Percentiles rank a stretch among this genome's conserved stretches.
These are phyloP conservation scores for Aquilaria yunnanensis DNA, from an alignment of 345 rosid genomes.

Conservation along the genomic window DNA sequence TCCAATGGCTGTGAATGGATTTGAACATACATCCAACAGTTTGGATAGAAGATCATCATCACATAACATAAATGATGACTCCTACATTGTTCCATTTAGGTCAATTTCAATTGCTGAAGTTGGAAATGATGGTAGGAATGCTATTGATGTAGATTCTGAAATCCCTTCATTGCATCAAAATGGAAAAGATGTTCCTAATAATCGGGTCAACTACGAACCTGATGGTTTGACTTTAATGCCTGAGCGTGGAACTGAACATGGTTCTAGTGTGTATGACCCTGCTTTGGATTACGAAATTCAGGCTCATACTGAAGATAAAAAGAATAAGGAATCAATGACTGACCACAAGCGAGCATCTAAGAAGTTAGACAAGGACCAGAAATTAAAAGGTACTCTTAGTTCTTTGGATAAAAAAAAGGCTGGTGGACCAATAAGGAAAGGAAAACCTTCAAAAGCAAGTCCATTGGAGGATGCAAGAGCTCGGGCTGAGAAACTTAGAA, in stretches of 20 bases:
- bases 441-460: constrained; percentile 71
- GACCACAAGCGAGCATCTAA: constrained; percentile 41
- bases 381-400: constrained; percentile 42
- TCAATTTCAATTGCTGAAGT: constrained; percentile 34
- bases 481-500: constrained; percentile 91
- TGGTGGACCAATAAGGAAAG: constrained; percentile 71
- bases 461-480: constrained; percentile 91
- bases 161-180: constrained; percentile 34
- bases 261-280: constrained; percentile 60
- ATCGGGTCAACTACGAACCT: constrained; percentile 61
- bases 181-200: constrained; percentile 31
- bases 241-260: constrained; percentile 55
- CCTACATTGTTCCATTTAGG: constrained; percentile 64
- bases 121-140: constrained; percentile 39
- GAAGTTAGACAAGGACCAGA: constrained; percentile 52
- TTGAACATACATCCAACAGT: constrained; percentile 36
- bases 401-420: constrained; percentile 55
- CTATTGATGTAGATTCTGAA: constrained; percentile 62
- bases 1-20: constrained; percentile 43
- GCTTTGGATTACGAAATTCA: constrained; percentile 73
- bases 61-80: constrained; percentile 56
- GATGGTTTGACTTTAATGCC: constrained; percentile 75
- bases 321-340: constrained; percentile 27
- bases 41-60: constrained; percentile 45
- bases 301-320: constrained; percentile 36